Conservation (phyloP, 2,329 filamentous ascomycete species). For the Apiospora malaysiana region DNA sequence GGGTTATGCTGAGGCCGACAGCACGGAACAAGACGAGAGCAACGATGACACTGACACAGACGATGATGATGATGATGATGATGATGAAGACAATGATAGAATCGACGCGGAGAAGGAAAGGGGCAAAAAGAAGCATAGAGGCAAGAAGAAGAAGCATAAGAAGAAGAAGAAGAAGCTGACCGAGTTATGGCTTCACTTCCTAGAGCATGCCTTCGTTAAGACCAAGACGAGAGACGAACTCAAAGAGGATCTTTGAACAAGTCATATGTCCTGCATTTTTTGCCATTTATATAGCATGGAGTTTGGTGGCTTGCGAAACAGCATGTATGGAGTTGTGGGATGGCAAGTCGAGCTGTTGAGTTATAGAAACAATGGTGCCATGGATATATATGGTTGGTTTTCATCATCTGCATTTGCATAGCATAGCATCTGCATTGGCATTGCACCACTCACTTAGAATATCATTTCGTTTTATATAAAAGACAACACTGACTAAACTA, state of each 20-base stretch:
- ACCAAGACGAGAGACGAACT: conserved; percentile 72
- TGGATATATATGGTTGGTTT: background rate
- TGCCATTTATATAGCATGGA: conserved; percentile 5
- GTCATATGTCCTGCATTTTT: background rate
- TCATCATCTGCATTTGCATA: background rate
- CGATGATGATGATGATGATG: conserved; percentile 37
- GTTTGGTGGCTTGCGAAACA: background rate
- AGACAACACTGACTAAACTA: background rate
- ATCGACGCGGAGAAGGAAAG: conserved; percentile 31
- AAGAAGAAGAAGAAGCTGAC: conserved; percentile 63
- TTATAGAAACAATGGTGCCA: background rate
- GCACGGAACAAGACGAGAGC: conserved; percentile 26
- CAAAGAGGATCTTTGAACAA: conserved; percentile 45
- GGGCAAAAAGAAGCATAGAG: conserved; percentile 36
- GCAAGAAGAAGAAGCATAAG: conserved; percentile 49
- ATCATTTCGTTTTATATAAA: background rate
- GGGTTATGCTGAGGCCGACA: background rate
- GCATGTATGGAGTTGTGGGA: background rate
- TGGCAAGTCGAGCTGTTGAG: background rate
- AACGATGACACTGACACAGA: conserved; percentile 24
- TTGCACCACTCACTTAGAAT: background rate
- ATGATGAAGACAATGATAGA: conserved; percentile 33
- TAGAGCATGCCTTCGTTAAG: conserved; percentile 79
- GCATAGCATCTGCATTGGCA: conserved; percentile 1
- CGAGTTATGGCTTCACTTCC: conserved; percentile 78